Conservation (phyloP, 371 early-diverging fungal genomes). For the Actinomortierella ambigua region DNA sequence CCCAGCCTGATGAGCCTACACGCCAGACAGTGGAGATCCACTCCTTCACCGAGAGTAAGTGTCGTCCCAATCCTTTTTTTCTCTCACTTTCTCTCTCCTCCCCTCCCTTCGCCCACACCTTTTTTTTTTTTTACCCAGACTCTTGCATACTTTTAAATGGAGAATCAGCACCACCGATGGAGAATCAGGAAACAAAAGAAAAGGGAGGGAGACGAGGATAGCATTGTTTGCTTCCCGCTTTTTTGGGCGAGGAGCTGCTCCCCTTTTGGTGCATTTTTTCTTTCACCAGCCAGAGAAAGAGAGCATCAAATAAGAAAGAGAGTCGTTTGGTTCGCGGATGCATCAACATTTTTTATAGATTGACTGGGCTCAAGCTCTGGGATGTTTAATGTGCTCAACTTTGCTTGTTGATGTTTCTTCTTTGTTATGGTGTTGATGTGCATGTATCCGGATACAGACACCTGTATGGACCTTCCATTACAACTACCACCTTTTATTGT, state of each 20-base stretch:
- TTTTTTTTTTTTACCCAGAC: not conserved
- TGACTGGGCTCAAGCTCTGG: too few relatives aligned
- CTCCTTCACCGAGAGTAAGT: slow-evolving; percentile 78
- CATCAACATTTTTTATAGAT: too few relatives aligned
- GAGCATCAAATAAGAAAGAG: too few relatives aligned
- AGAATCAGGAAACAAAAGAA: not conserved
- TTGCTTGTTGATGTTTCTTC: too few relatives aligned
- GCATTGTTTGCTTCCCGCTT: not conserved
- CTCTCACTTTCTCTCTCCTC: not conserved
- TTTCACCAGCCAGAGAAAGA: not conserved
- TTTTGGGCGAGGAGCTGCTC: not conserved
- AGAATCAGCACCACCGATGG: not conserved
- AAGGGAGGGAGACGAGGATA: not conserved
- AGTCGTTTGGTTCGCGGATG: too few relatives aligned
- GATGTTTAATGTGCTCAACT: too few relatives aligned
- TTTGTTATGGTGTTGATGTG: too few relatives aligned
- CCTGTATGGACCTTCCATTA: too few relatives aligned
- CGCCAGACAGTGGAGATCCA: slow-evolving; percentile 88
- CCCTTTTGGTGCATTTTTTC: not conserved
- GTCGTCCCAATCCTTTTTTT: not conserved
- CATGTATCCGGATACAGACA: too few relatives aligned
- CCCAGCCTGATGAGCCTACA: slow-evolving; percentile 71
- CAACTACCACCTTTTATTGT: not conserved
- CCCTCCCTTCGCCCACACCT: not conserved
- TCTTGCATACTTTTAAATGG: not conserved